Percentiles rank a stretch among this genome's conserved stretches.
Evolutionary conservation across 2,329 filamentous ascomycete genomes (phyloP).

Genomic region (Chaetomiaceae sp.): DNA sequence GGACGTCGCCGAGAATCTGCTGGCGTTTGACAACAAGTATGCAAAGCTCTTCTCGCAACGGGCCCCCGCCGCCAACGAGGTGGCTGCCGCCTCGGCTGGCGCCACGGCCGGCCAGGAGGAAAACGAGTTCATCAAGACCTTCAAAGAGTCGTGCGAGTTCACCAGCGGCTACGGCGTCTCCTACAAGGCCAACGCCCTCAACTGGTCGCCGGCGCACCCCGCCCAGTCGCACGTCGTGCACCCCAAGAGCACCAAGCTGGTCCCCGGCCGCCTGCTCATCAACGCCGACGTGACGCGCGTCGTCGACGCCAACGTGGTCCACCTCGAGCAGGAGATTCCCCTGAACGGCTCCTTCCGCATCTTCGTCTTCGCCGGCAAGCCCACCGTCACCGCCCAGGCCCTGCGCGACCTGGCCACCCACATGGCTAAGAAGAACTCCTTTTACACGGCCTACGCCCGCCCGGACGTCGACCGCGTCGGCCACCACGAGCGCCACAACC

Average conservation of each 20-base stretch:
- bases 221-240: constrained; percentile 66
- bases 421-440: constrained; percentile 60
- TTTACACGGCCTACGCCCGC: constrained; percentile 62
- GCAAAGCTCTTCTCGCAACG: constrained; percentile 82
- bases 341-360: constrained; percentile 83
- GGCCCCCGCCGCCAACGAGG: constrained; percentile 65
- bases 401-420: constrained; percentile 63
- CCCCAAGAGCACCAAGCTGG: constrained; percentile 57
- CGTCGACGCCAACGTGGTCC: constrained; percentile 81
- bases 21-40: constrained; percentile 84
- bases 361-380: constrained; percentile 75
- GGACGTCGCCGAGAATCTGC: constrained; percentile 73
- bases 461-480: constrained; percentile 56
- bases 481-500: constrained; percentile 77
- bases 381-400: constrained; percentile 52
- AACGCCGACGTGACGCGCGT: constrained; percentile 80
- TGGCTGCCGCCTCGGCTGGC: constrained; percentile 54
- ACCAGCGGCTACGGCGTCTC: constrained; percentile 87
- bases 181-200: constrained; percentile 75
- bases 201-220: constrained; percentile 70
- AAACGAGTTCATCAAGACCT: constrained; percentile 80
- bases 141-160: constrained; percentile 88
- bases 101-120: constrained; percentile 37
- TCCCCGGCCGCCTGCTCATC: constrained; percentile 67
- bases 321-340: constrained; percentile 84